Conservation (phyloP, 148 eudicot genomes). For the Rhododendron griersonianum region DNA sequence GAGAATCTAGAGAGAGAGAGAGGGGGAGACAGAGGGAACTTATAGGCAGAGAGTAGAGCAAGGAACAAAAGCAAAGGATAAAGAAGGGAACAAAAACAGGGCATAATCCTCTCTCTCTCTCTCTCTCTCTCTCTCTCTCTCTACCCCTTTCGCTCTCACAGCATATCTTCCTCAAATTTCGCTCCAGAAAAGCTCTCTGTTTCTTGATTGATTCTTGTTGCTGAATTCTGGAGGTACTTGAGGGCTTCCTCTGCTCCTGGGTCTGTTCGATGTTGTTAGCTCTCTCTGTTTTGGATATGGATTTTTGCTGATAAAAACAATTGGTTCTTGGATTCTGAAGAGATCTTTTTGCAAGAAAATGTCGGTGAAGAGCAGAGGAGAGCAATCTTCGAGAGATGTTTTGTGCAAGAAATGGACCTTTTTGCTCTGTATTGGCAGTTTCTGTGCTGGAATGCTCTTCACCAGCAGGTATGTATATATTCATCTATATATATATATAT, state of each 20-base stretch:
- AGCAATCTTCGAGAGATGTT: slow-evolving; percentile 34
- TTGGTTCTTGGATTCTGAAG: neutral
- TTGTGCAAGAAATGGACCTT: slow-evolving; percentile 41
- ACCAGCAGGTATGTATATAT: slow-evolving; percentile 40
- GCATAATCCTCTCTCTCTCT: neutral
- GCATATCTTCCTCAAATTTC: slow-evolving; percentile 7
- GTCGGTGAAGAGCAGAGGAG: slow-evolving; percentile 53
- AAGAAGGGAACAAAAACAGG: slow-evolving; percentile 19
- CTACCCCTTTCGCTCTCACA: neutral
- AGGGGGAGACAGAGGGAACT: neutral
- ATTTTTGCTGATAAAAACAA: neutral
- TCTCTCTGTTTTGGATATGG: neutral
- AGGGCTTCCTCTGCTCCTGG: slow-evolving; percentile 4
- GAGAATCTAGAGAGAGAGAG: slow-evolving; percentile 5
- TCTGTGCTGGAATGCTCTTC: slow-evolving; percentile 63
- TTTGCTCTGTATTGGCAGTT: slow-evolving; percentile 54
- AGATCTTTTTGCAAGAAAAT: slow-evolving; percentile 27
- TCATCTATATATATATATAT: neutral
- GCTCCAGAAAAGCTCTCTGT: slow-evolving; percentile 1
- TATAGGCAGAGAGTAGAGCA: neutral
- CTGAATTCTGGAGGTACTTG: neutral
- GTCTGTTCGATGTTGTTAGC: neutral
- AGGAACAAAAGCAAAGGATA: slow-evolving; percentile 18
- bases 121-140: neutral
- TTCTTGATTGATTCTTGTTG: neutral